Conservation (phyloP, 1,284 basidiomycete genomes). For the Melanopsichium pennsylvanicum region DNA sequence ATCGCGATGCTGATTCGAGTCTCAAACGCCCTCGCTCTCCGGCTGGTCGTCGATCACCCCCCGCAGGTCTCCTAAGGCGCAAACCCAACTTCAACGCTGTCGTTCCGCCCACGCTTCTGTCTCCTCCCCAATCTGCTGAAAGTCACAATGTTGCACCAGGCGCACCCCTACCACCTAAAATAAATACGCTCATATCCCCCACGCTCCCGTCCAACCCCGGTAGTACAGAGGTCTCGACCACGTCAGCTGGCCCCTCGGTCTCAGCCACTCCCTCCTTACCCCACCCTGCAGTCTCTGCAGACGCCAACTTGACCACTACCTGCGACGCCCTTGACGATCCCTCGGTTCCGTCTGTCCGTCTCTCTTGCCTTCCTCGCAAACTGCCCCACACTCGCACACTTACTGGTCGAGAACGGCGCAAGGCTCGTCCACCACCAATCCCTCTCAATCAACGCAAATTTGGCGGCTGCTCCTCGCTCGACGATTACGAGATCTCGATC, state of each 20-base stretch:
- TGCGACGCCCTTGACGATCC: slow-evolving; percentile 35
- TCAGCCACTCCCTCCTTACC: too few species aligned
- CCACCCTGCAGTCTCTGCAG: neutral
- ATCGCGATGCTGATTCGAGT: neutral
- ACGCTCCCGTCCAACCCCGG: neutral
- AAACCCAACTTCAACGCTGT: slow-evolving; percentile 39
- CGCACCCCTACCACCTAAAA: slow-evolving; percentile 18
- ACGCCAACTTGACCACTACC: slow-evolving; percentile 10
- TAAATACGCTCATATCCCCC: slow-evolving; percentile 33
- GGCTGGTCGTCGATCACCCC: slow-evolving; percentile 13
- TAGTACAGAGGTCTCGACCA: too few species aligned
- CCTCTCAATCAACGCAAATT: slow-evolving; percentile 57
- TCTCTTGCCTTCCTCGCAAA: slow-evolving; percentile 36
- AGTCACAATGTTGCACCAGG: slow-evolving; percentile 25
- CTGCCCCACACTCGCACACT: neutral
- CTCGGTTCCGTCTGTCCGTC: slow-evolving; percentile 17
- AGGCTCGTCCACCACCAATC: slow-evolving; percentile 23
- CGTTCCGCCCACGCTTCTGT: slow-evolving; percentile 13
- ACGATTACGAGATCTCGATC: slow-evolving; percentile 59
- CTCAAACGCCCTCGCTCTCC: slow-evolving; percentile 31
- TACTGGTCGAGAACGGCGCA: slow-evolving; percentile 32
- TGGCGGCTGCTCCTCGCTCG: slow-evolving; percentile 55
- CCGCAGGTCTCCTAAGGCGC: slow-evolving; percentile 38
- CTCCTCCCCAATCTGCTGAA: neutral
- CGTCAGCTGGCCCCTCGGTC: too few species aligned